phyloP scores from a whole-genome alignment of 768 basidiomycete species.

The Rhodosporidiobolus sp. region DNA sequence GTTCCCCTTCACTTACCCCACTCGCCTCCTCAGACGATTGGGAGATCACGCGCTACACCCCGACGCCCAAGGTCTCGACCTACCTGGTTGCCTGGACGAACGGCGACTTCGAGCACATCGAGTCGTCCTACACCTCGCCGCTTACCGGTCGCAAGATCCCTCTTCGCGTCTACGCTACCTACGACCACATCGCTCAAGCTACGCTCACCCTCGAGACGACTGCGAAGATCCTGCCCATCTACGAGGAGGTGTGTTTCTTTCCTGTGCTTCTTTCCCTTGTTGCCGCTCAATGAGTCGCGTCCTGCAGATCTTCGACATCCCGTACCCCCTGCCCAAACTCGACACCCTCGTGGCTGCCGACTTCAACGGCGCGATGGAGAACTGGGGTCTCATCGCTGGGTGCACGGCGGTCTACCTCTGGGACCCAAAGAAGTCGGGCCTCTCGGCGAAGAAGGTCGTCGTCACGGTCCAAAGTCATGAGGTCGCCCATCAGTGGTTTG shows the following conservation, averaged over 20 bases:
- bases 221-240: slow-evolving; percentile 74
- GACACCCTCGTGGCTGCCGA: slow-evolving; percentile 87
- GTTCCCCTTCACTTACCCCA: neutral
- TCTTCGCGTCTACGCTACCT: slow-evolving; percentile 78
- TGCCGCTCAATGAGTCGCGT: neutral
- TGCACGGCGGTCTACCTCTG: slow-evolving; percentile 75
- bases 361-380: slow-evolving; percentile 76
- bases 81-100: slow-evolving; percentile 66
- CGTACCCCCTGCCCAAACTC: slow-evolving; percentile 88
- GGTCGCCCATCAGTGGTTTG: slow-evolving; percentile 52
- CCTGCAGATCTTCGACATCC: slow-evolving; percentile 75
- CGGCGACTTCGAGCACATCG: slow-evolving; percentile 68
- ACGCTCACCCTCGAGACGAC: slow-evolving; percentile 85
- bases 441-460: slow-evolving; percentile 73
- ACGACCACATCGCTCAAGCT: slow-evolving; percentile 76
- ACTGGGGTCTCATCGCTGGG: slow-evolving; percentile 83
- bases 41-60: slow-evolving; percentile 78
- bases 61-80: slow-evolving; percentile 58
- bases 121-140: slow-evolving; percentile 72
- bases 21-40: slow-evolving; percentile 53
- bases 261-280: slow-evolving; percentile 56
- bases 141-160: slow-evolving; percentile 76
- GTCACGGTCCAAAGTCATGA: slow-evolving; percentile 78
- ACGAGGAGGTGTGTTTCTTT: slow-evolving; percentile 87
- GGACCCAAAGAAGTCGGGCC: slow-evolving; percentile 68